Percentiles rank a stretch among this genome's conserved stretches.
phyloP scores from a whole-genome alignment of 2,329 filamentous ascomycete genomes.

The Alternaria consortialis region DNA sequence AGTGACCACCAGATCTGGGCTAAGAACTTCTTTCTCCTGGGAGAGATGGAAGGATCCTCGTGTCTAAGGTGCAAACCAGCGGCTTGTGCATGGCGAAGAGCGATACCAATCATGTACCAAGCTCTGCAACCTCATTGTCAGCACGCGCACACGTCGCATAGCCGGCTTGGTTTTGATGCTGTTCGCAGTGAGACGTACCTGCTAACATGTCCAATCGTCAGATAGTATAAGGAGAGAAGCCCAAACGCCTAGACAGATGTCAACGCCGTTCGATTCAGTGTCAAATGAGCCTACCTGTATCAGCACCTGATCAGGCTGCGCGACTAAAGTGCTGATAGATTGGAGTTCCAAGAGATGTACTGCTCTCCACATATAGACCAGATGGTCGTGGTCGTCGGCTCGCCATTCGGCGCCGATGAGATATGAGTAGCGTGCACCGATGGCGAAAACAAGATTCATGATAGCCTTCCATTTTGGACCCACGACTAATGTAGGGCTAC shows the following conservation, averaged over 20 bases:
- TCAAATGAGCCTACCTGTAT: slow-evolving; percentile 22
- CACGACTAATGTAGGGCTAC: not conserved
- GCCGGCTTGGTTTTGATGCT: not conserved
- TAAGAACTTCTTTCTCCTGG: slow-evolving; percentile 38
- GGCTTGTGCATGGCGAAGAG: slow-evolving; percentile 47
- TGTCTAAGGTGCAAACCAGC: slow-evolving; percentile 50
- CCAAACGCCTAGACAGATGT: slow-evolving; percentile 36
- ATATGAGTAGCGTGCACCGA: slow-evolving; percentile 48
- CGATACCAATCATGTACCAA: slow-evolving; percentile 48
- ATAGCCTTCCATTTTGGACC: slow-evolving; percentile 44
- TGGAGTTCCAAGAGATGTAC: slow-evolving; percentile 19
- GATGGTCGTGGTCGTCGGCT: slow-evolving; percentile 37
- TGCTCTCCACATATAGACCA: slow-evolving; percentile 45
- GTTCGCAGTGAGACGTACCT: slow-evolving; percentile 36
- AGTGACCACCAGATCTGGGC: slow-evolving; percentile 52
- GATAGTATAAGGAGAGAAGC: slow-evolving; percentile 50
- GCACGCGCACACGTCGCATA: not conserved
- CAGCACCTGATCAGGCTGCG: slow-evolving; percentile 27
- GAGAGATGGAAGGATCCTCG: slow-evolving; percentile 28
- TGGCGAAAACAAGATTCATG: slow-evolving; percentile 52
- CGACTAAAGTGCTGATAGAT: slow-evolving; percentile 38
- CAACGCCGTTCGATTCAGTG: slow-evolving; percentile 6
- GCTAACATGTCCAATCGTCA: slow-evolving; percentile 50
- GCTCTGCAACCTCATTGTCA: slow-evolving; percentile 35
- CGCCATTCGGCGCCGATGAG: slow-evolving; percentile 33